phyloP scores from a whole-genome alignment of 2,329 filamentous ascomycete species.

The Nemania abortiva region DNA sequence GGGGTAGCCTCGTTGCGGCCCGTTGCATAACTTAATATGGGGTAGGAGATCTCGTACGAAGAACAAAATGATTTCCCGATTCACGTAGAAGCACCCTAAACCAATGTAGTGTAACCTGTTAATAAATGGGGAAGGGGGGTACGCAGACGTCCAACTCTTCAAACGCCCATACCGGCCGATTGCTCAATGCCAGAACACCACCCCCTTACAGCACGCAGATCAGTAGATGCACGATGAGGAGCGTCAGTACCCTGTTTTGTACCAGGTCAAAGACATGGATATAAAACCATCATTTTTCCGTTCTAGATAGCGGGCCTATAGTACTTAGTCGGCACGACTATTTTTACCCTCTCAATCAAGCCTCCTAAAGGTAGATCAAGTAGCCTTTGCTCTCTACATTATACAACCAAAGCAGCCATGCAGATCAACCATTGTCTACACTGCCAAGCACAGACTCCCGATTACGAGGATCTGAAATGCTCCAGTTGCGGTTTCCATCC shows the following conservation, averaged over 20 bases:
- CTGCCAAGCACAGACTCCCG: constrained; percentile 4
- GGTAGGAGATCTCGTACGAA: background rate
- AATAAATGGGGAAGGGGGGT: background rate
- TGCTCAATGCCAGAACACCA: background rate
- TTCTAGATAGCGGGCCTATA: background rate
- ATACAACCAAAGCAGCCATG: background rate
- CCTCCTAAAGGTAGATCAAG: background rate
- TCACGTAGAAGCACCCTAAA: background rate
- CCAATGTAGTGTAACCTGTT: constrained; percentile 8
- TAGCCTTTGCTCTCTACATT: background rate
- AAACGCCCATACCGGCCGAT: background rate
- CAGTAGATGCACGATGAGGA: background rate
- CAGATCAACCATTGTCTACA: constrained; percentile 12
- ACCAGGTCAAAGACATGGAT: constrained; percentile 1
- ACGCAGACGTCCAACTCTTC: background rate
- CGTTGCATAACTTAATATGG: background rate
- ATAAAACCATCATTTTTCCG: background rate
- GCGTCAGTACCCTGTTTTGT: background rate
- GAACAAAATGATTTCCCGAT: background rate
- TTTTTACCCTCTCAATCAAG: background rate
- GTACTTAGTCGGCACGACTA: background rate
- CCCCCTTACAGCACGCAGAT: background rate
- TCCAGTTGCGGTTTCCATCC: constrained; percentile 12
- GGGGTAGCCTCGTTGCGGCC: background rate
- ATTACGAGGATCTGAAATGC: background rate